Evolutionary conservation across 1,139 yeast species (phyloP).

Genomic region (Geotrichum bryndzae): DNA sequence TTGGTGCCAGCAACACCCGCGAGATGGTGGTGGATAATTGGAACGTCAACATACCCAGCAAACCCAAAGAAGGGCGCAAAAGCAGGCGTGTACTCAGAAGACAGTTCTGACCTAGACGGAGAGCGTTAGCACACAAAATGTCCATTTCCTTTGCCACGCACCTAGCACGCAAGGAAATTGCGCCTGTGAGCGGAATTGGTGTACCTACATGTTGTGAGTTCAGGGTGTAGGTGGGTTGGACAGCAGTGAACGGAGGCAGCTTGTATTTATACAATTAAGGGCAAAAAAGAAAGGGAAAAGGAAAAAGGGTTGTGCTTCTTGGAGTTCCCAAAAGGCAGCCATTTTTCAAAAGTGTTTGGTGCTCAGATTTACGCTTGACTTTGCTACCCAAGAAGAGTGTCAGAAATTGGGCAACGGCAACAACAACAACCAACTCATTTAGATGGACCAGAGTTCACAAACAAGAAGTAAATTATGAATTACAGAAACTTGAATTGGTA

Average conservation of each 20-base stretch:
- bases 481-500: neutral
- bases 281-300: neutral
- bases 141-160: neutral
- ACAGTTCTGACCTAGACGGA: conserved; percentile 15
- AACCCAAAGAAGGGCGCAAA: conserved; percentile 95
- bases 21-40: neutral
- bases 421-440: neutral
- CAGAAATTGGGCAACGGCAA: neutral
- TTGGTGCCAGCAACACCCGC: neutral
- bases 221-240: neutral
- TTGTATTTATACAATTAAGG: neutral
- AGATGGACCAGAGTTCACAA: neutral
- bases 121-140: neutral
- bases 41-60: conserved; percentile 51
- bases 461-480: neutral
- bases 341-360: neutral
- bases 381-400: neutral
- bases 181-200: neutral
- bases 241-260: neutral
- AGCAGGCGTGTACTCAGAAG: conserved; percentile 61
- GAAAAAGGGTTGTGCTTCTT: neutral
- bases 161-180: neutral
- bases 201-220: neutral
- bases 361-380: neutral
- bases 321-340: neutral